Evolutionary conservation across 2,329 filamentous ascomycete genomes (phyloP).

Genomic region (Aspergillus fijiensis): DNA sequence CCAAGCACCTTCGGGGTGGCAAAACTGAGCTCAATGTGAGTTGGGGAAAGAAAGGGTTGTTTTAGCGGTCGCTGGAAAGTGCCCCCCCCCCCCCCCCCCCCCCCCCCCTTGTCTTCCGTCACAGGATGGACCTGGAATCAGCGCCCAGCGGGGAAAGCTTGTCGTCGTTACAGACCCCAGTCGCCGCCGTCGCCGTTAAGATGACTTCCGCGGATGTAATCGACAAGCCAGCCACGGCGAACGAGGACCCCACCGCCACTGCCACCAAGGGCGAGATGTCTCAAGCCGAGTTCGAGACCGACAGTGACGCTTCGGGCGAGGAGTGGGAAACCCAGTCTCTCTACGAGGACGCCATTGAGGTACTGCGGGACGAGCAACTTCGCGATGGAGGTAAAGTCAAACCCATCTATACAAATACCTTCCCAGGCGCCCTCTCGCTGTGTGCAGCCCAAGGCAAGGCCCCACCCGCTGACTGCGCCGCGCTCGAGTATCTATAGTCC

Average conservation of each 20-base stretch:
- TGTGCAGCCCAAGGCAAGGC: not conserved
- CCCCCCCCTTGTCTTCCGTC: slow-evolving; percentile 25
- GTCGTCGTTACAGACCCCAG: slow-evolving; percentile 32
- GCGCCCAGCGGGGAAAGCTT: slow-evolving; percentile 34
- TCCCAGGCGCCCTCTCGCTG: not conserved
- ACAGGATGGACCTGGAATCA: slow-evolving; percentile 42
- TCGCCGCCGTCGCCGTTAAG: slow-evolving; percentile 38
- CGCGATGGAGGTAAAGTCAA: slow-evolving; percentile 40
- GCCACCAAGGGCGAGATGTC: slow-evolving; percentile 34
- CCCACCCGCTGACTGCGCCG: not conserved
- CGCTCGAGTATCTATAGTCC: slow-evolving; percentile 27
- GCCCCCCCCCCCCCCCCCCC: slow-evolving; percentile 25
- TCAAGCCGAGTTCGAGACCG: slow-evolving; percentile 35
- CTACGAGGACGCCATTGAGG: slow-evolving; percentile 62
- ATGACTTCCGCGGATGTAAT: slow-evolving; percentile 23
- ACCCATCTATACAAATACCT: slow-evolving; percentile 31
- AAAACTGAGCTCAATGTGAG: slow-evolving; percentile 35
- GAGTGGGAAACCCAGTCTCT: slow-evolving; percentile 65
- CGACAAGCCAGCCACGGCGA: slow-evolving; percentile 25
- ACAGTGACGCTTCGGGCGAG: slow-evolving; percentile 38
- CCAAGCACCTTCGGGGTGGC: slow-evolving; percentile 22
- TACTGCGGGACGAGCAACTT: slow-evolving; percentile 55
- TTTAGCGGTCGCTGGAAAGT: slow-evolving; percentile 34
- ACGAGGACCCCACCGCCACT: slow-evolving; percentile 11
- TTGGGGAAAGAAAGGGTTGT: slow-evolving; percentile 15